Evolutionary conservation across 2,329 filamentous ascomycete genomes (phyloP), one percentile per base, ranked within the genome.

Genomic region (Scytalidium sp.): DNA sequence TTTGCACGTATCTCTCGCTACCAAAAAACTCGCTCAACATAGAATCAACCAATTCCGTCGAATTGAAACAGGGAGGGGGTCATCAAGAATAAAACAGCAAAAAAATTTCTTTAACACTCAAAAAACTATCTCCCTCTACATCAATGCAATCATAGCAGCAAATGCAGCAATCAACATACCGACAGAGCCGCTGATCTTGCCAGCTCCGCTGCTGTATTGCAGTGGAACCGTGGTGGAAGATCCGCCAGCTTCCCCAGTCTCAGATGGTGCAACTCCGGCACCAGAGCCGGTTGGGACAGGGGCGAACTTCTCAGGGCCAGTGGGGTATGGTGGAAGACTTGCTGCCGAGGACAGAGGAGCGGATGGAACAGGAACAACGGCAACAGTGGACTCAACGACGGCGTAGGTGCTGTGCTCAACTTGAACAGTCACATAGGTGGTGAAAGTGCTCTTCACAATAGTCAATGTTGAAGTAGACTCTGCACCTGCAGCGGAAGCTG

Each of bases 391-490:
- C 27, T 44, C 42, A 13, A n/a, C 20, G 19, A 54, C 46, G 15
- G 52, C 51, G 1, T 50, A 45, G 5, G 50, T 55, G 2, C 45
- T 49, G 15, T 47, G 43, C 32, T 49, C 17, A 19, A 49, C 43
- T 19, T 50, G 39, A 19, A 51, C 45, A 8, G 50, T 55, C 15
- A 43, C 44, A 43, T 57, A 55, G 2, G 15, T 21, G 2, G 55
- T 57, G 2, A 49, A 32, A 6, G 55, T 57, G 42, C 55, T 52
- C 29, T 52, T 58, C 32, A 50, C 50, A 19, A 51, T 47, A 20
- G 51, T 51, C 23, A 54, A n/a, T n/a, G n/a, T 58, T 5, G 32
- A 36, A 15, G 50, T 54, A n/a, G 44, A 46, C 27, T 36, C 21
- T 5, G 25, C 42, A 8, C 29, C 25, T 7, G 27, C 39, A 9